Base-by-base conservation (phyloP, 805 yeast species). In the Teunomyces kruisii region DNA sequence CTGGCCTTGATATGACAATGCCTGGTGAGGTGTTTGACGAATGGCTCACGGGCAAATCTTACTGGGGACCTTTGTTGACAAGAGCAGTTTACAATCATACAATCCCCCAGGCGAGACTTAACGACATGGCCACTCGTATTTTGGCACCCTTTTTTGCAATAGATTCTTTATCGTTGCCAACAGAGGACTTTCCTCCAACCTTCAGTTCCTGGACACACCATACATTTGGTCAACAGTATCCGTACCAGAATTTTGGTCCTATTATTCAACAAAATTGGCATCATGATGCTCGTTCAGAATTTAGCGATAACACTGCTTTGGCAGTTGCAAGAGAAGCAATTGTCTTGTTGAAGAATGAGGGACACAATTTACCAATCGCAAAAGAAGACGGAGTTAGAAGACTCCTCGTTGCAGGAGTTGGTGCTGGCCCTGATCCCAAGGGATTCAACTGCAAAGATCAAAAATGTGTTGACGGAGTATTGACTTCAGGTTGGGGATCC, bases 1-100 rank as follows among this genome's bases (percentile, higher is more conserved):
- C 84, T 2, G 88, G 88, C 2, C 61, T 80, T 29, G 87, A 83
- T 59, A 79, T 83, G 84, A 68, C 78, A 9, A 80, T 82, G 86
- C 86, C 86, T 0, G 81, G 82, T 2, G 80, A 77, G 44, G 61
- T 70, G 1, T 76, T 74, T 50, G 80, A 79, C 45, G 78, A 70
- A 38, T 76, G 80, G 81, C 65, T 71, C 36, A 64, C 75, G 26
- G 83, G 81, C 1, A 73, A 74, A 51, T 75, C 84, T 0, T 72
- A 67, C 42, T 79, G 81, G 81, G 86, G 85, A 1, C 77, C 84
- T 2, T 63, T 76, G 17, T 65, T 82, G 45, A 78, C 86, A 0
- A 56, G 75, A 46, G 78, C 82, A 2, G 72, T 81, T 4, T 74
- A 73, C 56, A 82, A 82, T 57, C 75, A 74, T 30, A 78, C 86